These are phyloP conservation scores for Tuctoria greenei DNA, from an alignment of 176 grass and related monocot genomes.

Conservation along the genomic window DNA sequence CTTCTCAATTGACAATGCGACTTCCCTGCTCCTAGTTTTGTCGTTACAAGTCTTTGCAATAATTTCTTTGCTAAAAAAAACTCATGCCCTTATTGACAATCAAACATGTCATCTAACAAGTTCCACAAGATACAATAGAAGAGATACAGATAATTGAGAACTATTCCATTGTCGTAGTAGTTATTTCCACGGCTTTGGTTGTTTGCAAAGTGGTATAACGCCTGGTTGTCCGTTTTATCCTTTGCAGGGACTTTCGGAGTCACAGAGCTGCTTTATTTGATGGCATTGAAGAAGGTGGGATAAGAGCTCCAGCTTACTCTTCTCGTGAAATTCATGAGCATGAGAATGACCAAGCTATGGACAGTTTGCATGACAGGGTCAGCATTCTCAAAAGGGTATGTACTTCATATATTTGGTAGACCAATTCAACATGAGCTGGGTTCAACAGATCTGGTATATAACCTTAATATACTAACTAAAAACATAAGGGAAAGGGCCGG, in stretches of 20 bases:
- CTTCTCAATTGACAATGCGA: not conserved
- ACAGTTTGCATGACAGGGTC: slow-evolving; percentile 78
- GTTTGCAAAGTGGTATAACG: not conserved
- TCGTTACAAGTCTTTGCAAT: not conserved
- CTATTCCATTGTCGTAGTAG: not conserved
- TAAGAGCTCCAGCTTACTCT: slow-evolving; percentile 57
- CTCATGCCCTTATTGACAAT: not conserved
- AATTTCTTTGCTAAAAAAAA: not conserved
- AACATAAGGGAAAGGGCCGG: not conserved
- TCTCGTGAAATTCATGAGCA: slow-evolving; percentile 81
- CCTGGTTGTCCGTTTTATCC: not conserved
- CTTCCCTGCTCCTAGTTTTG: not conserved
- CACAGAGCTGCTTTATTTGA: slow-evolving; percentile 73
- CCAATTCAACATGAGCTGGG: not conserved
- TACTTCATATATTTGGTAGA: not conserved
- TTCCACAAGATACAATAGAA: not conserved
- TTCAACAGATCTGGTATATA: not conserved
- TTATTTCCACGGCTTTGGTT: not conserved
- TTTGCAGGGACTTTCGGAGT: slow-evolving; percentile 45
- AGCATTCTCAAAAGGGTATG: slow-evolving; percentile 76
- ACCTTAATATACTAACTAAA: slow-evolving; percentile 1
- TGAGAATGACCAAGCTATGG: slow-evolving; percentile 70
- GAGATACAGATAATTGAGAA: not conserved
- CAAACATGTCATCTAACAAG: not conserved
- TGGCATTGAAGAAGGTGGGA: slow-evolving; percentile 72